A percentile compares a stretch with the other conserved stretches of the same genome.
Conservation (phyloP, 176 grass and related monocot genomes). For the Triticum dicoccoides region DNA sequence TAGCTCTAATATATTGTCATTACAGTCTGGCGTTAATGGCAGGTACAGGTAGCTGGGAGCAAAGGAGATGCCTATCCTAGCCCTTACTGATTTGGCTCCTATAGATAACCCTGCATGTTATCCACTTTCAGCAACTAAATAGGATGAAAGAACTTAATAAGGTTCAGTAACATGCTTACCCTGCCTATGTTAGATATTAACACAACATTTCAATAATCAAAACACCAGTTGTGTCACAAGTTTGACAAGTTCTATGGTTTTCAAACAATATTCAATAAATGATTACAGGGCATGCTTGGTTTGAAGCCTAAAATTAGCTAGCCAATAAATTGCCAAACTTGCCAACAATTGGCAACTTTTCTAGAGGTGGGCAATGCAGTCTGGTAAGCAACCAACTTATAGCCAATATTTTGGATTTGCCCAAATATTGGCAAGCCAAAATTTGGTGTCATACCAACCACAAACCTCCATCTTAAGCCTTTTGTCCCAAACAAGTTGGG, state of each 20-base stretch:
- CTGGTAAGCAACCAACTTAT: background rate
- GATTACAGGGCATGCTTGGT: background rate
- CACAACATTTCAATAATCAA: conserved; percentile 14
- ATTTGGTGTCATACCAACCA: background rate
- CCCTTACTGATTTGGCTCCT: background rate
- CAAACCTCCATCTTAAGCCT: too few relatives aligned
- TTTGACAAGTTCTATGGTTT: background rate
- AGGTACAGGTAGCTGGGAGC: conserved; percentile 2
- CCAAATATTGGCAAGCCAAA: background rate
- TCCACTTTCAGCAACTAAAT: background rate
- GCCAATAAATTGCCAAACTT: background rate
- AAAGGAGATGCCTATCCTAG: background rate
- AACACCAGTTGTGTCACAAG: background rate
- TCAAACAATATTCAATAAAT: conserved; percentile 16
- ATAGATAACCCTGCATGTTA: background rate
- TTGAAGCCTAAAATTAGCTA: background rate
- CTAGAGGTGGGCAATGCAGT: background rate
- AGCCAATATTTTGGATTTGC: background rate
- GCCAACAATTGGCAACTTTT: background rate
- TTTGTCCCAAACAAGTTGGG: too few relatives aligned
- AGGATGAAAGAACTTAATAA: background rate
- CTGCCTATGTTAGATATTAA: background rate
- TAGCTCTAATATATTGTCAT: background rate
- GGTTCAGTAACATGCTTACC: background rate
- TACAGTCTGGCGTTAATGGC: background rate